A percentile compares a stretch with the other conserved stretches of the same genome.
phyloP scores from a whole-genome alignment of 306 rosid species.

The Ziziphus jujuba region DNA sequence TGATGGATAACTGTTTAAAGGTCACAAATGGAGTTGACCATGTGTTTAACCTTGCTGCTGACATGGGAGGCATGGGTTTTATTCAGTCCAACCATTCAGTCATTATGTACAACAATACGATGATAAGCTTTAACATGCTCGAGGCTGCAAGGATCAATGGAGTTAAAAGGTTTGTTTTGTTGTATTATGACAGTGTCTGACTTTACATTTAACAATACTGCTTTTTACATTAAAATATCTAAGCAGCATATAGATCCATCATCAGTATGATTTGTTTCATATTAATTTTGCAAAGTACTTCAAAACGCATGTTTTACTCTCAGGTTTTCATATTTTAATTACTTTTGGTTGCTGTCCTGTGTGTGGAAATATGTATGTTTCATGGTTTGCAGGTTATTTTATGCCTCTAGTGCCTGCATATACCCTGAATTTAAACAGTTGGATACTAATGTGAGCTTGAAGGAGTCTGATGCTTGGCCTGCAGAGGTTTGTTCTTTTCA shows the following conservation, averaged over 20 bases:
- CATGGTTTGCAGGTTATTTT: slow-evolving; percentile 62
- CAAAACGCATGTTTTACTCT: too few relatives aligned
- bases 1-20: slow-evolving; percentile 93
- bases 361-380: neutral
- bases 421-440: slow-evolving; percentile 93
- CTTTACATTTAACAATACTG: too few relatives aligned
- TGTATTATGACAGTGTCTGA: neutral
- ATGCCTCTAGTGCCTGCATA: slow-evolving; percentile 98
- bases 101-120: slow-evolving; percentile 91
- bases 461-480: slow-evolving; percentile 99
- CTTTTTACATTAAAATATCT: too few relatives aligned
- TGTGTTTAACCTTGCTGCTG: slow-evolving; percentile 98
- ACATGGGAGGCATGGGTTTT: slow-evolving; percentile 99
- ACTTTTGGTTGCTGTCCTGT: neutral
- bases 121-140: slow-evolving; percentile 97
- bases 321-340: too few relatives aligned
- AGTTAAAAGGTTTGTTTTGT: slow-evolving; percentile 71
- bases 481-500: slow-evolving; percentile 66
- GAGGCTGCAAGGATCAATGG: slow-evolving; percentile 88
- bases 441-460: slow-evolving; percentile 92
- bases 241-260: too few relatives aligned
- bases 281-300: too few relatives aligned
- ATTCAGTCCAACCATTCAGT: slow-evolving; percentile 99
- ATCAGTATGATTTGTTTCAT: too few relatives aligned
- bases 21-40: slow-evolving; percentile 81